phyloP scores from a whole-genome alignment of 1,139 yeast species.

The Protomyces lactucae-debilis region DNA sequence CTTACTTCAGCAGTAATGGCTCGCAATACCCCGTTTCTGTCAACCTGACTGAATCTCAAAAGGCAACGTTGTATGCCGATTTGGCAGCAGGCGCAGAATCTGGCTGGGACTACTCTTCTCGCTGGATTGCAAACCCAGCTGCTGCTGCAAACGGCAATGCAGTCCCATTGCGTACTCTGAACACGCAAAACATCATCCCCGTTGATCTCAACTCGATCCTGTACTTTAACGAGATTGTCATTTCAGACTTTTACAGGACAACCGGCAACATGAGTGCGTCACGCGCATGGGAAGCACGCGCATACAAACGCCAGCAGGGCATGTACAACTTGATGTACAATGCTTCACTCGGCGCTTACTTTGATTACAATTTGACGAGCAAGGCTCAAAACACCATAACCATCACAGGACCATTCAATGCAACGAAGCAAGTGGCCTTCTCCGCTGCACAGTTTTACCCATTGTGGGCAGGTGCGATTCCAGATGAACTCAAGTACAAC shows the following conservation, averaged over 20 bases:
- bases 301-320: constrained; percentile 1
- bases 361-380: constrained; percentile 18
- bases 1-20: constrained; percentile 14
- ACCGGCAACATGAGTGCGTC: constrained; percentile 1
- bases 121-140: constrained; percentile 12
- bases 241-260: constrained; percentile 4
- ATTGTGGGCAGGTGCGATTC: constrained; percentile 21
- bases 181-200: constrained; percentile 17
- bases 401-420: constrained; percentile 1
- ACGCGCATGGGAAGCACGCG: constrained; percentile 3
- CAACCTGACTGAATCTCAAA: not conserved
- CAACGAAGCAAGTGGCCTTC: not conserved
- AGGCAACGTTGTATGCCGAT: constrained; percentile 4
- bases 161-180: constrained; percentile 14
- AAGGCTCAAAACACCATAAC: not conserved
- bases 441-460: constrained; percentile 20
- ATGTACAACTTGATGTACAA: constrained; percentile 8
- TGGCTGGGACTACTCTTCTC: constrained; percentile 26
- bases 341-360: constrained; percentile 8
- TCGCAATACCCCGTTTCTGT: not conserved
- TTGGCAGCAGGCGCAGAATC: constrained; percentile 27
- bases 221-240: constrained; percentile 12
- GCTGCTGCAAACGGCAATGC: constrained; percentile 3
- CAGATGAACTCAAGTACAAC: not conserved
- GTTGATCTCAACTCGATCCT: constrained; percentile 26